phyloP scores from a whole-genome alignment of 176 grass and related monocot genomes.

The Tuctoria greenei region DNA sequence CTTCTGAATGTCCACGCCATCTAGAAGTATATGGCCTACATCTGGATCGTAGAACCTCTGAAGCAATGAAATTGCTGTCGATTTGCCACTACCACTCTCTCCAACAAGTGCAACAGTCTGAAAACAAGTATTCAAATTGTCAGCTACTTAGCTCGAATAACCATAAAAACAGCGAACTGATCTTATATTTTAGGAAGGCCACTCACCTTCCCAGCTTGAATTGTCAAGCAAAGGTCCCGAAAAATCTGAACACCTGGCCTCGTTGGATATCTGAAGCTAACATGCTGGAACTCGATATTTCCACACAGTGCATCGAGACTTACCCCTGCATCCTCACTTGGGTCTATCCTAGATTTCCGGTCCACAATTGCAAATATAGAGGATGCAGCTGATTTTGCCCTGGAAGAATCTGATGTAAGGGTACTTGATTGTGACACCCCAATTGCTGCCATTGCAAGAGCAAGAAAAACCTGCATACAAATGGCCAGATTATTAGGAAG shows the following conservation, averaged over 20 bases:
- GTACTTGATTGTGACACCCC: constrained; percentile 93
- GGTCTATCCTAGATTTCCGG: constrained; percentile 83
- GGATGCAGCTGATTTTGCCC: constrained; percentile 75
- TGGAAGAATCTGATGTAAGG: constrained; percentile 83
- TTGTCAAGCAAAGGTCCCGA: constrained; percentile 81
- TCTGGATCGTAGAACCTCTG: constrained; percentile 92
- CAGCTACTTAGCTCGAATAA: constrained; percentile 26
- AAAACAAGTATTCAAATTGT: constrained; percentile 31
- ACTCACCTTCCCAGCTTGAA: constrained; percentile 74
- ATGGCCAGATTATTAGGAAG: not conserved
- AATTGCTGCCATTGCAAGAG: constrained; percentile 90
- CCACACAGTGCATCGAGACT: constrained; percentile 60
- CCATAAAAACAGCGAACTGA: not conserved
- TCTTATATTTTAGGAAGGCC: constrained; percentile 17
- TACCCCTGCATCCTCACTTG: constrained; percentile 74
- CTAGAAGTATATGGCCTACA: constrained; percentile 73
- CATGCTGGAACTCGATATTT: constrained; percentile 75
- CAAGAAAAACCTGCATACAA: constrained; percentile 78
- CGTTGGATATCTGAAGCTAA: constrained; percentile 89
- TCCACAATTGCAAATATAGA: constrained; percentile 94
- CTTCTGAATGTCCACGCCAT: constrained; percentile 83
- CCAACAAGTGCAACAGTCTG: constrained; percentile 96
- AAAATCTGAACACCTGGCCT: constrained; percentile 95
- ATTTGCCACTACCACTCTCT: constrained; percentile 96
- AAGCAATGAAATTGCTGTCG: constrained; percentile 81